Evolutionary conservation across 2,329 filamentous ascomycete species (phyloP), one percentile per base, ranked within the genome.

Genomic region (Sarocladium kiliense): DNA sequence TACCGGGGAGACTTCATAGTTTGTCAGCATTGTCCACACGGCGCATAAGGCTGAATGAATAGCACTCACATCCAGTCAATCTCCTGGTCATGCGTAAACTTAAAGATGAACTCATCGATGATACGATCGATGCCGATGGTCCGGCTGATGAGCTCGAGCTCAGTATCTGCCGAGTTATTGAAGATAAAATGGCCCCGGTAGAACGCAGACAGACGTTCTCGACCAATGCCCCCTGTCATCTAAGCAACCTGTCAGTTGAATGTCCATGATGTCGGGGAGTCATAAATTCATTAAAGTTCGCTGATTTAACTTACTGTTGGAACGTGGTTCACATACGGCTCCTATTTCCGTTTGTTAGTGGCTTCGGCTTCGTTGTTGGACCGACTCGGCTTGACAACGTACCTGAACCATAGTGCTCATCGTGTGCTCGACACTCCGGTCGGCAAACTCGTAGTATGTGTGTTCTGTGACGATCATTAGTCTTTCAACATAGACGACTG

Each of bases 251-350:
- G 26, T 45, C 2, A 25, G 21, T 14, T 4, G n/a, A 37, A 19
- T 16, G 37, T 7, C n/a, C n/a, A 18, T 5, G 7, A 9, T 41
- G 14, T 18, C 14, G n/a, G 18, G n/a, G 37, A 19, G 7, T 16
- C 32, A 16, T 36, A 16, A n/a, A n/a, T n/a, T 34, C 30, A 34
- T 34, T 34, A 16, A 16, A 16, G 16, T 16, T 16, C 7, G 30
- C 16, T 34, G 7, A 7, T 41, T 41, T 6, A n/a, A 62, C 78
- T 73, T 62, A 85, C 76, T 0, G 87, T 90, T 0, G 87, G 85
- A 2, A 91, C 76, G 64, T 91, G 86, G 64, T 91, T 91, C 1
- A 92, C 88, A 63, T 91, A 91, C 1, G 88, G 88, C 66, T 90
- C 83, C 49, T 85, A 19, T n/a, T 9, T 11, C 7, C 10, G 11